Evolutionary conservation across 306 rosid genomes (phyloP).

Genomic region (Casuarina glauca): DNA sequence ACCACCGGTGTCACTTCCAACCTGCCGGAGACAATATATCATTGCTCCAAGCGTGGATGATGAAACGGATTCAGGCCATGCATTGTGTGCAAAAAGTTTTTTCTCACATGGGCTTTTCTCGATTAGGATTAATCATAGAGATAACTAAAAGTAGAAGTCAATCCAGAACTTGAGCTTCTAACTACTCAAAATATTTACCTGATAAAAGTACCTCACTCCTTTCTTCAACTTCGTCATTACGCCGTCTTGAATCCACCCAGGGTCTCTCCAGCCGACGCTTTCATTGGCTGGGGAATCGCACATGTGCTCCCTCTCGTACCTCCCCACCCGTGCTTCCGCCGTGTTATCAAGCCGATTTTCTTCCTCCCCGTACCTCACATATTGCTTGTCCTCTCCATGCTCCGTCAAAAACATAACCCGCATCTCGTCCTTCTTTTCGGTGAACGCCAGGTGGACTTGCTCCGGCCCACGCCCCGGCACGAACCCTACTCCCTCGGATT

Average conservation of each 20-base stretch:
- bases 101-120: neutral
- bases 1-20: constrained; percentile 74
- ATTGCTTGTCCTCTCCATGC: constrained; percentile 37
- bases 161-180: no score
- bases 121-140: neutral
- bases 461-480: constrained; percentile 50
- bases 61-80: no score
- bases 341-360: constrained; percentile 31
- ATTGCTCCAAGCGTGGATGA: no score
- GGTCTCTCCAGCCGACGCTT: constrained; percentile 85
- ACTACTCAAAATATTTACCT: constrained; percentile 38
- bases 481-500: constrained; percentile 48
- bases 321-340: constrained; percentile 51
- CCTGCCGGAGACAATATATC: constrained; percentile 41
- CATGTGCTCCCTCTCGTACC: constrained; percentile 80
- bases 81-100: neutral
- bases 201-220: constrained; percentile 64
- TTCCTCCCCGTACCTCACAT: constrained; percentile 54
- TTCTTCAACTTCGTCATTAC: constrained; percentile 58
- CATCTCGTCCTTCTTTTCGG: constrained; percentile 60
- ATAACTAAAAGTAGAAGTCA: no score
- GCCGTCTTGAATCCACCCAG: constrained; percentile 79
- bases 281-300: constrained; percentile 81
- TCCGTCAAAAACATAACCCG: constrained; percentile 71
- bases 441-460: constrained; percentile 76